Conservation (phyloP, 192 early-diverging fungal species). For the Backusella liffmaniae region DNA sequence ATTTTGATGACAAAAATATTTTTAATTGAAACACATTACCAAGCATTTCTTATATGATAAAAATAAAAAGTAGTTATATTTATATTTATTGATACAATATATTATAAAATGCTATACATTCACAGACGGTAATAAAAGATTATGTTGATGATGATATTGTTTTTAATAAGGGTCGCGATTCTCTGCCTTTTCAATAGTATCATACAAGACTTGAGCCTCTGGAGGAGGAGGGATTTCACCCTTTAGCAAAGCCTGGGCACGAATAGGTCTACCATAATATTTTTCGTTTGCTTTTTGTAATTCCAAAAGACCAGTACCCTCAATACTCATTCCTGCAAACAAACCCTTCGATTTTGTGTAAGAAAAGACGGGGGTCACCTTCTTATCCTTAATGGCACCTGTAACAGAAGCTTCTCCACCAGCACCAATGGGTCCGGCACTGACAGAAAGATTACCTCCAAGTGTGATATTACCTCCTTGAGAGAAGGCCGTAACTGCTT, state of each 20-base stretch:
- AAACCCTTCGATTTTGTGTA: slow-evolving; percentile 89
- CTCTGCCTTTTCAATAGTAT: slow-evolving; percentile 61
- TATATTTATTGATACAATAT: slow-evolving; percentile 8
- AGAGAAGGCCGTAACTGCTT: slow-evolving; percentile 85
- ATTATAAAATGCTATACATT: background rate
- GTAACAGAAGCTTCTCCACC: slow-evolving; percentile 45
- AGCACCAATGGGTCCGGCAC: slow-evolving; percentile 51
- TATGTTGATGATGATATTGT: too few relatives aligned
- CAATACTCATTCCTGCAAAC: slow-evolving; percentile 80
- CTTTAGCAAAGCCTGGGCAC: slow-evolving; percentile 76
- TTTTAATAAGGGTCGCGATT: slow-evolving; percentile 38
- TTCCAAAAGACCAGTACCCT: slow-evolving; percentile 82
- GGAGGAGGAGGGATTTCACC: slow-evolving; percentile 68
- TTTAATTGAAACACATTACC: background rate
- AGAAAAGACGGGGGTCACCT: slow-evolving; percentile 78
- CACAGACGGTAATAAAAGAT: background rate
- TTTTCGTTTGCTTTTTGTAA: slow-evolving; percentile 81
- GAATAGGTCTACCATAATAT: slow-evolving; percentile 72
- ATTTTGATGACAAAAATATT: too few relatives aligned
- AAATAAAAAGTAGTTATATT: background rate
- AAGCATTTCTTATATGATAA: background rate
- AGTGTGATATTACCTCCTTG: slow-evolving; percentile 86
- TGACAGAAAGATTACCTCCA: slow-evolving; percentile 69
- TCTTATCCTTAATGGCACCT: slow-evolving; percentile 38
- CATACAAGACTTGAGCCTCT: slow-evolving; percentile 73